Base-by-base conservation (phyloP, 148 eudicot species). In the Silene latifolia region DNA sequence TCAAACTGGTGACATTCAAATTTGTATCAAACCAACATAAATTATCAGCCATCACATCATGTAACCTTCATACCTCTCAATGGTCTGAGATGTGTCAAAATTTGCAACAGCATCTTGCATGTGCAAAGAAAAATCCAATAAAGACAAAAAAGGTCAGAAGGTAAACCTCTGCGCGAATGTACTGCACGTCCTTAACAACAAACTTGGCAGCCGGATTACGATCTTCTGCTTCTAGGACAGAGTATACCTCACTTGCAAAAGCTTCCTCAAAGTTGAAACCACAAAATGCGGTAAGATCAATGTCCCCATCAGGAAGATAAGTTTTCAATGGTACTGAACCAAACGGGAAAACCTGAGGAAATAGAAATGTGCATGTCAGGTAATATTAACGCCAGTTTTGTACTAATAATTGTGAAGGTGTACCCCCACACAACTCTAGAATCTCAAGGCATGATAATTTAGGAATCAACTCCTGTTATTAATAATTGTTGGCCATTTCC, bases 221-320 rank as follows among this genome's bases (percentile, higher is more conserved):
- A 73, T 83, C 96, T 83, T 89, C 92, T 72, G 84, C 82, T 79
- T 90, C 85, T 54, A 95, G 92, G 66, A 88, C 83, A 65, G 90
- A 76, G 25, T 73, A 83, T 62, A 95, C 85, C 18, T 82, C 81
- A 78, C 84, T 82, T 11, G 86, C 90, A 75, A 92, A 83, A 21
- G 75, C 71, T 64, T 93, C 98, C 76, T 89, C 94, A 11, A 77
- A 29, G 77, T 72, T 84, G 67, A 83, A 77, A 78, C 82, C 82
- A 77, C 88, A 90, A 84, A 94, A 87, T 29, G 87, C 90, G 66
- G 97, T 91, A 76, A 94, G 86, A 84, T 94, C 98, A 72, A 94
- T 90, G 78, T 94, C 98, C 76, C 98, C 98, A 78, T 91, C 96
- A 35, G 98, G 97, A 81, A 94, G 98, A 82, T 90, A 94, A 17